Evolutionary conservation across 495 filamentous ascomycete species (phyloP).

Genomic region (Aspergillus hancockii): DNA sequence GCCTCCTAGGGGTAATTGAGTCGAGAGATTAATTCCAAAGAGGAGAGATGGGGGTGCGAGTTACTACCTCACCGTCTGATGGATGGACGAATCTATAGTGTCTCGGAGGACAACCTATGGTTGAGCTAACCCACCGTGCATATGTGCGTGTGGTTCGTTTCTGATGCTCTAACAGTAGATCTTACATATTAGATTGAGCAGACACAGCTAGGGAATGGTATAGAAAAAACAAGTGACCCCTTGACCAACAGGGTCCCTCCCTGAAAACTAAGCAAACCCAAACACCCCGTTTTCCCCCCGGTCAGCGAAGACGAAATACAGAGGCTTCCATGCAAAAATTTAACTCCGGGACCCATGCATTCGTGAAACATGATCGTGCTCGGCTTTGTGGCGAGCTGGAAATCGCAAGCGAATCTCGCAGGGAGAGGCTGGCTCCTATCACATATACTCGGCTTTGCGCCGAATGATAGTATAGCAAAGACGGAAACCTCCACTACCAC

Average conservation of each 20-base stretch:
- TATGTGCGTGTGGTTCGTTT: background rate
- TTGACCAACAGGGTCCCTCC: slow-evolving; percentile 9
- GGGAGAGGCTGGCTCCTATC: slow-evolving; percentile 6
- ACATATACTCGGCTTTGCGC: background rate
- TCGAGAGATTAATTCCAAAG: too few species aligned
- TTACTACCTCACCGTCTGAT: too few species aligned
- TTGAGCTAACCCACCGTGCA: background rate
- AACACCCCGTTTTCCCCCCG: slow-evolving; percentile 27
- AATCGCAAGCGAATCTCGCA: slow-evolving; percentile 13
- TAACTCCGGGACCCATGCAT: slow-evolving; percentile 49
- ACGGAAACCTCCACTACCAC: background rate
- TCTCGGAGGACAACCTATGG: background rate
- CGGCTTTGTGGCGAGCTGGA: slow-evolving; percentile 16
- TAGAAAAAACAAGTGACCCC: slow-evolving; percentile 10
- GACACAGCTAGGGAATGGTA: slow-evolving; percentile 11
- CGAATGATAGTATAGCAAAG: background rate
- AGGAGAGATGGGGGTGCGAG: too few species aligned
- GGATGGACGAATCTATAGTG: background rate
- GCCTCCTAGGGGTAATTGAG: too few species aligned
- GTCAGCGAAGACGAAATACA: slow-evolving; percentile 26
- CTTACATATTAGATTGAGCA: slow-evolving; percentile 23
- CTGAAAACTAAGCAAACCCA: slow-evolving; percentile 18
- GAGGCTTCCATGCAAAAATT: slow-evolving; percentile 32
- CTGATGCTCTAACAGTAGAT: slow-evolving; percentile 7
- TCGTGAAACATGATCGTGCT: slow-evolving; percentile 38